Conservation (phyloP, 1,284 basidiomycete species). For the Hemileia vastatrix region DNA sequence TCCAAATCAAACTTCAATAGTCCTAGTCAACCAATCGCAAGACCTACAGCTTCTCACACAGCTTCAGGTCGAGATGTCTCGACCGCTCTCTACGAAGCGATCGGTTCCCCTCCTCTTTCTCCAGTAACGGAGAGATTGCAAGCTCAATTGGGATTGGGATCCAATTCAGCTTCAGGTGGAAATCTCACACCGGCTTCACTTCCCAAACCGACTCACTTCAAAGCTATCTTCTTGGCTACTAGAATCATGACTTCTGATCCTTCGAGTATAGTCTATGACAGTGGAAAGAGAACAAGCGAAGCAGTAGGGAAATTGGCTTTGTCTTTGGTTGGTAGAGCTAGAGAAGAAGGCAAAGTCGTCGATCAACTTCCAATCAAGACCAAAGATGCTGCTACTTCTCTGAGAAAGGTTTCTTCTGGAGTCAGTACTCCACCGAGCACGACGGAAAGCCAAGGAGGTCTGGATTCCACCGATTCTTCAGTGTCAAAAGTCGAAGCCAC, state of each 20-base stretch:
- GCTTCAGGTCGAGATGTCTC: constrained; percentile 11
- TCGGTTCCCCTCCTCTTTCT: constrained; percentile 11
- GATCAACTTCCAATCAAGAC: constrained; percentile 30
- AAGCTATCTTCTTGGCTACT: constrained; percentile 73
- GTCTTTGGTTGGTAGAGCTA: constrained; percentile 60
- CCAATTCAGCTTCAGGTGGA: background rate
- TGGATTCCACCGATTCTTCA: constrained; percentile 24
- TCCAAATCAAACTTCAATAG: background rate
- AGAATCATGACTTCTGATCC: constrained; percentile 76
- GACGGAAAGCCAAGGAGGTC: constrained; percentile 28
- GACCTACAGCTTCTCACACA: constrained; percentile 8
- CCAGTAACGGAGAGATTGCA: constrained; percentile 8
- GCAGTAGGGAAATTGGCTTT: constrained; percentile 60
- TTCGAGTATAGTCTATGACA: constrained; percentile 60
- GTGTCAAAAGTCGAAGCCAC: constrained; percentile 9
- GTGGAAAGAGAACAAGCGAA: constrained; percentile 55
- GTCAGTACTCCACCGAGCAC: too few species aligned
- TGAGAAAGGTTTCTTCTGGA: background rate
- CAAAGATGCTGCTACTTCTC: constrained; percentile 27
- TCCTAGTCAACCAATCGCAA: background rate
- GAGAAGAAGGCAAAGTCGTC: constrained; percentile 58
- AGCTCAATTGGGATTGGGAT: background rate
- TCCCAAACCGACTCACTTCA: constrained; percentile 47
- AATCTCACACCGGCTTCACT: too few species aligned
- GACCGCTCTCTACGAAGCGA: constrained; percentile 23